These are phyloP conservation scores for Tilletiaria anomala DNA, from an alignment of 1,284 basidiomycete species.

Conservation along the genomic window DNA sequence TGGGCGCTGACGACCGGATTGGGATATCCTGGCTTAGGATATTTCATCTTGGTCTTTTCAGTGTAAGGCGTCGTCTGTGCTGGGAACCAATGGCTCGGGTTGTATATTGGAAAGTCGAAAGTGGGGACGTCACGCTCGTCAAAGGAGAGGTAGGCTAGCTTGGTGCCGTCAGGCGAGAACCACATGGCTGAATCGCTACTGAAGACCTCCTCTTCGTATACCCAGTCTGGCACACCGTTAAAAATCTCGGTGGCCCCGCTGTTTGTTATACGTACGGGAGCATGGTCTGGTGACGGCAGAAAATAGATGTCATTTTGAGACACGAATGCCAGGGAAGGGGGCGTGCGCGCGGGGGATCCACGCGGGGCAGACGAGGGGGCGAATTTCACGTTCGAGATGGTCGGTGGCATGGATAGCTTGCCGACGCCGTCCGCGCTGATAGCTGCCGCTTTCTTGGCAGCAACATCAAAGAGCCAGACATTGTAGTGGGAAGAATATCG, in stretches of 20 bases:
- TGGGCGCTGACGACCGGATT: slow-evolving; percentile 77
- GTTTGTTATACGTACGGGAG: slow-evolving; percentile 60
- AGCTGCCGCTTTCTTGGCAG: slow-evolving; percentile 48
- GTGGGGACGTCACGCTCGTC: slow-evolving; percentile 78
- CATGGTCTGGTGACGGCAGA: slow-evolving; percentile 6
- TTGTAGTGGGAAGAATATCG: slow-evolving; percentile 73
- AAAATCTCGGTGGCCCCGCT: slow-evolving; percentile 72
- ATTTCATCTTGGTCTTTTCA: slow-evolving; percentile 29
- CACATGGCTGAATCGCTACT: slow-evolving; percentile 60
- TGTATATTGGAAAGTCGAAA: slow-evolving; percentile 79
- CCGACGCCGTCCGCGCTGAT: background rate
- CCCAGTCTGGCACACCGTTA: slow-evolving; percentile 83
- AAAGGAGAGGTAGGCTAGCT: slow-evolving; percentile 67
- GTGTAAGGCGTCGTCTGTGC: slow-evolving; percentile 21
- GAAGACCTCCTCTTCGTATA: slow-evolving; percentile 48
- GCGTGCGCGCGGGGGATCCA: slow-evolving; percentile 1
- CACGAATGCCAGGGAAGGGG: slow-evolving; percentile 15
- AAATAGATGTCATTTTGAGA: slow-evolving; percentile 22
- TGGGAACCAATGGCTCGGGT: slow-evolving; percentile 43
- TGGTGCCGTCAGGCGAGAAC: slow-evolving; percentile 73
- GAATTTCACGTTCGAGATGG: slow-evolving; percentile 12
- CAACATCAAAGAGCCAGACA: slow-evolving; percentile 66
- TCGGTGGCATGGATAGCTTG: slow-evolving; percentile 7
- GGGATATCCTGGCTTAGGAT: slow-evolving; percentile 61
- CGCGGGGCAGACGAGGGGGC: slow-evolving; percentile 4